Evolutionary conservation across 2,329 filamentous ascomycete species (phyloP).

Genomic region (Colletotrichum lini): DNA sequence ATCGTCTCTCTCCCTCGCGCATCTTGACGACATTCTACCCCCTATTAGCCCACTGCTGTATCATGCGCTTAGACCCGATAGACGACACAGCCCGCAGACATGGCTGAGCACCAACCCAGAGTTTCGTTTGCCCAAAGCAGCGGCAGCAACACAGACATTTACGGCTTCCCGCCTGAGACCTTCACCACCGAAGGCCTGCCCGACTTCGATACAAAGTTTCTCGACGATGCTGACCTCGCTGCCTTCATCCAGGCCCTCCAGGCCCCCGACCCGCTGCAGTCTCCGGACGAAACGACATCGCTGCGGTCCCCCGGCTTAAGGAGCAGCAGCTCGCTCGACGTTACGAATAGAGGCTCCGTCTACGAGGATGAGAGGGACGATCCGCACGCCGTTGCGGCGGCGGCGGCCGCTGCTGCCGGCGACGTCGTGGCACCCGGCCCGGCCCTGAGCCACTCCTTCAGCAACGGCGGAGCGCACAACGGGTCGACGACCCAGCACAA

Average conservation of each 20-base stretch:
- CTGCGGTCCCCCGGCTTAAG: constrained; percentile 58
- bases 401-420: constrained; percentile 56
- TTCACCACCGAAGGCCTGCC: constrained; percentile 81
- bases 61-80: constrained; percentile 34
- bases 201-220: constrained; percentile 85
- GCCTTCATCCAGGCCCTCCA: constrained; percentile 86
- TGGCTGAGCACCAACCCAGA: constrained; percentile 42
- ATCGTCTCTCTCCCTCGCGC: neutral
- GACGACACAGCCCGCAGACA: constrained; percentile 38
- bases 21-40: neutral
- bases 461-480: constrained; percentile 24
- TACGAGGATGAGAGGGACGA: constrained; percentile 50
- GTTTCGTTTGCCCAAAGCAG: constrained; percentile 39
- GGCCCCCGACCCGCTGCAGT: constrained; percentile 83
- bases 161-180: constrained; percentile 73
- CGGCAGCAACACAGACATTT: constrained; percentile 49
- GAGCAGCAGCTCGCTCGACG: constrained; percentile 57
- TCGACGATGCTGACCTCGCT: constrained; percentile 78
- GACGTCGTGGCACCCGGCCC: constrained; percentile 48
- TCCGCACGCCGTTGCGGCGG: constrained; percentile 54
- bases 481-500: constrained; percentile 51
- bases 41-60: constrained; percentile 17
- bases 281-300: constrained; percentile 65
- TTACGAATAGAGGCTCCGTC: constrained; percentile 59
- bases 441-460: constrained; percentile 17